Base-by-base conservation (phyloP, 2,329 filamentous ascomycete species). In the Bertia moriformis region DNA sequence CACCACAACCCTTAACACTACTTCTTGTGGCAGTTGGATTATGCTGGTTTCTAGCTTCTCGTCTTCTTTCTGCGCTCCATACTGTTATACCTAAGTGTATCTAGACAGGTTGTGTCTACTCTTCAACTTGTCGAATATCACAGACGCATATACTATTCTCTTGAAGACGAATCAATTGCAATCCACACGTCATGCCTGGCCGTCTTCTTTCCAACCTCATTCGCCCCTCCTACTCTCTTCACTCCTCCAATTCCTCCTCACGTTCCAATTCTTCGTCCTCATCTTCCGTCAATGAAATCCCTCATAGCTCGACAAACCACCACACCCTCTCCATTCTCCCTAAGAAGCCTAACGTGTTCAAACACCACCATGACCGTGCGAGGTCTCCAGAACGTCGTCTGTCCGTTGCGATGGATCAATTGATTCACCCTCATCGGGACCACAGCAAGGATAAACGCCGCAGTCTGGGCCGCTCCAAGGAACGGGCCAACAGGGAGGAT, bases 371-470 rank as follows among this genome's bases (percentile, higher is more conserved):
- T 14, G 54, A 58, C 15, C 48, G 52, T 38, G 48, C 54, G 37
- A 20, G 19, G 19, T 55, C 55, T 4, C 51, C 57, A 4, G 58
- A 60, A 42, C 55, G 58, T 22, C 58, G 59, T 37, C 49, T 61
- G 22, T 61, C 59, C 13, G 59, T 61, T 40, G 53, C 52, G 4
- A 59, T 64, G 53, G 61, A 64, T 19, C 54, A 59, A 41, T 43
- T 63, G 37, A 60, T 64, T 29, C 61, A 62, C 43, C 57, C 57
- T 2, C 50, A 58, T 49, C 50, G 56, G 22, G 56, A 61, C 33
- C 53, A 59, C 38, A 49, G 49, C 45, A 61, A 60, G 41, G 58
- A 61, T 19, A 64, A 65, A 49, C 56, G 57, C 32, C 51, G 53
- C 27, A 57, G 51, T 27, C 46, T 58, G n/a, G 51, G 51, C 22